phyloP scores from a whole-genome alignment of 2,329 filamentous ascomycete genomes.

The Bipolaris cookei region DNA sequence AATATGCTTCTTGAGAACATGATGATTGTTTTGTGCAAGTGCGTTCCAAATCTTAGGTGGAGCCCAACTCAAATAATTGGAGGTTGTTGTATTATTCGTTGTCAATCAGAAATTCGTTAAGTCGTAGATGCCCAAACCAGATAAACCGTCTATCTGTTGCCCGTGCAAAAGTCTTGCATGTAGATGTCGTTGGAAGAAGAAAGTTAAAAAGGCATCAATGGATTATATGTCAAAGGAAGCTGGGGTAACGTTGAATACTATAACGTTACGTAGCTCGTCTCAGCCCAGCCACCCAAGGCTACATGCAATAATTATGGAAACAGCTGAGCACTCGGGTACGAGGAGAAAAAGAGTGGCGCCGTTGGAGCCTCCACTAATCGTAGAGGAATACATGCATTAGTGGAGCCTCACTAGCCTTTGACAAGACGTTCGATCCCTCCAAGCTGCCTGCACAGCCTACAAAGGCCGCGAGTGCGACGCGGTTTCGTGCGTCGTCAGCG shows the following conservation, averaged over 20 bases:
- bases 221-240: background rate
- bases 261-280: slow-evolving; percentile 18
- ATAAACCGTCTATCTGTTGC: slow-evolving; percentile 1
- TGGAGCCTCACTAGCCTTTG: slow-evolving; percentile 8
- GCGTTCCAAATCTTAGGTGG: background rate
- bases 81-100: slow-evolving; percentile 5
- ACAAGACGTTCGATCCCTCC: slow-evolving; percentile 2
- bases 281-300: slow-evolving; percentile 20
- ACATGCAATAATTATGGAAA: slow-evolving; percentile 20
- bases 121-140: slow-evolving; percentile 4
- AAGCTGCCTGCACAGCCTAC: slow-evolving; percentile 19
- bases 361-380: background rate
- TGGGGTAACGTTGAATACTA: slow-evolving; percentile 11
- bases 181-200: slow-evolving; percentile 4
- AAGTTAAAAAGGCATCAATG: background rate
- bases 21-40: slow-evolving; percentile 11
- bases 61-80: slow-evolving; percentile 1
- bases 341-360: slow-evolving; percentile 11
- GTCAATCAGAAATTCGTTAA: slow-evolving; percentile 14
- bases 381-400: background rate
- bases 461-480: slow-evolving; percentile 26
- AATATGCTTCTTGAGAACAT: slow-evolving; percentile 41
- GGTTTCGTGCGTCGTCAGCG: slow-evolving; percentile 48
- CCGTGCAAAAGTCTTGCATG: background rate
- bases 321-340: slow-evolving; percentile 15